A percentile compares a stretch with the other conserved stretches of the same genome.
These are phyloP conservation scores for Chaetomiaceae sp. DNA, from an alignment of 2,329 filamentous ascomycete genomes.

Conservation along the genomic window DNA sequence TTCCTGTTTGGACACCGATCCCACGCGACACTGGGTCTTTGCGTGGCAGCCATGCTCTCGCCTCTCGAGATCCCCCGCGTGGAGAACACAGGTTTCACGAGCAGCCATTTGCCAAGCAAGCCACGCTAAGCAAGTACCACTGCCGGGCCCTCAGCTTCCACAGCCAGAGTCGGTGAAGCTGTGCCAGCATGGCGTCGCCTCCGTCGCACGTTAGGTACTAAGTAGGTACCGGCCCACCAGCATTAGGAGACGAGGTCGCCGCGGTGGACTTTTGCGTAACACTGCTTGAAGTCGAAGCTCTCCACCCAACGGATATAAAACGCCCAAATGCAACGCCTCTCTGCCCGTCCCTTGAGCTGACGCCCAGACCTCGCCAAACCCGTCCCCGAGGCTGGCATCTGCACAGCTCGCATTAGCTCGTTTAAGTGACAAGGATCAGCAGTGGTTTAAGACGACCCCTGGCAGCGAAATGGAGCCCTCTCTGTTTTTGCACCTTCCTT, in stretches of 20 bases:
- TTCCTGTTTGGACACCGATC: conserved; percentile 9
- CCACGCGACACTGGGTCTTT: not conserved
- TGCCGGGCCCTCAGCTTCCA: not conserved
- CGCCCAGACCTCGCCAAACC: not conserved
- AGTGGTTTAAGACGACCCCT: not conserved
- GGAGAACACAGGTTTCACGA: not conserved
- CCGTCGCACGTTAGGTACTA: not conserved
- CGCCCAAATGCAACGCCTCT: not conserved
- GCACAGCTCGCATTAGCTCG: not conserved
- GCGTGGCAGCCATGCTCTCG: not conserved
- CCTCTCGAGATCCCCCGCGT: not conserved
- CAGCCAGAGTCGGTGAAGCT: not conserved
- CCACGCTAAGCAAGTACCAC: no score
- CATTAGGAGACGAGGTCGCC: no score
- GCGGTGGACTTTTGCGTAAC: no score
- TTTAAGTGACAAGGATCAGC: not conserved
- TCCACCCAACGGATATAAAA: not conserved
- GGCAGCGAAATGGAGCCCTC: not conserved
- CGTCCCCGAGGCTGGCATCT: not conserved
- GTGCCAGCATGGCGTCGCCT: not conserved
- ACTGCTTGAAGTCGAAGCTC: no score
- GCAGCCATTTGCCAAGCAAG: not conserved
- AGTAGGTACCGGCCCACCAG: not conserved
- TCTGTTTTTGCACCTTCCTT: not conserved
- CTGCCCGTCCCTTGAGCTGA: no score